These are phyloP conservation scores for Knoxdaviesia proteae DNA, from an alignment of 2,329 filamentous ascomycete species.

Conservation along the genomic window DNA sequence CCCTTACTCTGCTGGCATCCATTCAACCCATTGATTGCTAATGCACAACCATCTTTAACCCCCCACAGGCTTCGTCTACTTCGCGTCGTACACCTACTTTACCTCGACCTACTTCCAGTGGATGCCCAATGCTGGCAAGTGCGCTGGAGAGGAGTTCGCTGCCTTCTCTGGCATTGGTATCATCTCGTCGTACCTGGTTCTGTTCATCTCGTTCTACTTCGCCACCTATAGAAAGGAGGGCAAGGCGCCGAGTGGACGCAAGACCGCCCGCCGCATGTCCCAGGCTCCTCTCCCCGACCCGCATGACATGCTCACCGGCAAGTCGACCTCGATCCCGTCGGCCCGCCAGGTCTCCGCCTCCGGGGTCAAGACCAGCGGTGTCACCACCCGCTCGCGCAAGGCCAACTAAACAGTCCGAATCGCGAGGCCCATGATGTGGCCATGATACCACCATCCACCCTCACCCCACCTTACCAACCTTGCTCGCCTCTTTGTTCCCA, in stretches of 20 bases:
- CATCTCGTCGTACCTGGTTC: conserved; percentile 81
- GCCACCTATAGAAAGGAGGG: conserved; percentile 83
- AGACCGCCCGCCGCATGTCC: conserved; percentile 46
- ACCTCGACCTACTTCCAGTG: conserved; percentile 71
- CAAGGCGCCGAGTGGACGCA: conserved; percentile 63
- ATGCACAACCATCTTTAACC: not conserved
- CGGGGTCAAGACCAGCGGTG: conserved; percentile 35
- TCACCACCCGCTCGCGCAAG: conserved; percentile 48
- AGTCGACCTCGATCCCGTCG: conserved; percentile 17
- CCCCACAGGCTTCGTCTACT: conserved; percentile 74
- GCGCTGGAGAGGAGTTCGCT: conserved; percentile 91
- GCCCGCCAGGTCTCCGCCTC: conserved; percentile 28
- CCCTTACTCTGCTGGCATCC: no score
- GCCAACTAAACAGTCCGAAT: conserved; percentile 15
- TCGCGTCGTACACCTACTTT: conserved; percentile 98
- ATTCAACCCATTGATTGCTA: no score
- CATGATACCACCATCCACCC: no score
- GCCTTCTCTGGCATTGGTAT: conserved; percentile 83
- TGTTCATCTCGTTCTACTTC: conserved; percentile 98
- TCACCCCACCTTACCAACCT: no score
- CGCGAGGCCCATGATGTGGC: no score
- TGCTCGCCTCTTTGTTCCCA: no score
- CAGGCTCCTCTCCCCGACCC: conserved; percentile 59
- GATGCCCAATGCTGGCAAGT: conserved; percentile 67
- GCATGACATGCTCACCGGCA: conserved; percentile 33